Conservation (phyloP, 1,139 yeast genomes). For the Arxiozyma slooffiae region DNA sequence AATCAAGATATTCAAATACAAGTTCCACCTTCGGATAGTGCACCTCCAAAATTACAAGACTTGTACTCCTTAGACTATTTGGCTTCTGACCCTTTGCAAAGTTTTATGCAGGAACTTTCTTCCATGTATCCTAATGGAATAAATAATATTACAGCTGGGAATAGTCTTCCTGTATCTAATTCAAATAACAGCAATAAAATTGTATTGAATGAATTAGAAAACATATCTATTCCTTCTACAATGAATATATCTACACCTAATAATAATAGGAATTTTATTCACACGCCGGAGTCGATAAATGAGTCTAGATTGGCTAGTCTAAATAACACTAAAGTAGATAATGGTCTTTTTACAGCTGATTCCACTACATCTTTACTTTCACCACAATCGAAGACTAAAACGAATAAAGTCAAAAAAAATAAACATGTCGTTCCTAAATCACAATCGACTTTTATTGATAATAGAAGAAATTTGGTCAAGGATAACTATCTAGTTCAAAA, state of each 20-base stretch:
- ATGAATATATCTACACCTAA: not conserved
- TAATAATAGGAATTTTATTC: not conserved
- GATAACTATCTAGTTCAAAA: slow-evolving; percentile 18
- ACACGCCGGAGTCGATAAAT: not conserved
- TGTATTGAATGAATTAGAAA: not conserved
- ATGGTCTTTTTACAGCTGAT: not conserved
- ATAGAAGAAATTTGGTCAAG: slow-evolving; percentile 10
- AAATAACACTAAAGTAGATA: not conserved
- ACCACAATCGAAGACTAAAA: not conserved
- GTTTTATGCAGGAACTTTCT: slow-evolving; percentile 21
- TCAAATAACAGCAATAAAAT: not conserved
- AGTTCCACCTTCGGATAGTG: not conserved
- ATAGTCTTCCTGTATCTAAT: not conserved
- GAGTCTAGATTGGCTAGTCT: not conserved
- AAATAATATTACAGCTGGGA: not conserved
- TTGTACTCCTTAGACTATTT: slow-evolving; percentile 18
- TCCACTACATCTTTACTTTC: not conserved
- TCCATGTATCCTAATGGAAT: not conserved
- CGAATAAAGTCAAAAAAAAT: not conserved
- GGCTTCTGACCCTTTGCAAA: slow-evolving; percentile 21
- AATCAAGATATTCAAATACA: not conserved
- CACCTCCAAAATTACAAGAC: slow-evolving; percentile 10
- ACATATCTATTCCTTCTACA: not conserved
- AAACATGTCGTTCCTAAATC: slow-evolving; percentile 5
- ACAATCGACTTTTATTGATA: slow-evolving; percentile 8